These are phyloP conservation scores for Pseudogymnoascus sp. DNA, from an alignment of 2,329 filamentous ascomycete species.

Conservation along the genomic window DNA sequence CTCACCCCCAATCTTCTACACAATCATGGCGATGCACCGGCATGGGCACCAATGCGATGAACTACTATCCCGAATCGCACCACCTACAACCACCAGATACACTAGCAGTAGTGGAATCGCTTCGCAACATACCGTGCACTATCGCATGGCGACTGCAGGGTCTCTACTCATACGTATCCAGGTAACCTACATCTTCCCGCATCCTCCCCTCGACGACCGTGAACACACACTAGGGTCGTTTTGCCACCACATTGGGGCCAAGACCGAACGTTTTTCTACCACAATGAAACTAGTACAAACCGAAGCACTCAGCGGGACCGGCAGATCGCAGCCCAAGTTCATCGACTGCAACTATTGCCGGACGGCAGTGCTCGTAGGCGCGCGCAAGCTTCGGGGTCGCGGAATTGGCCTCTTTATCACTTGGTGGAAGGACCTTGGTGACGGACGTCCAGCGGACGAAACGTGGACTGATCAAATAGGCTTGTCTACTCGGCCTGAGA, in stretches of 20 bases:
- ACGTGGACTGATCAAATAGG: no score
- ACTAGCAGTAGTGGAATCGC: not conserved
- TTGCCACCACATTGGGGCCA: not conserved
- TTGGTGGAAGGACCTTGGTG: not conserved
- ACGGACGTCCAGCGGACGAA: not conserved
- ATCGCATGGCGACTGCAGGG: not conserved
- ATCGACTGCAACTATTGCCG: no score
- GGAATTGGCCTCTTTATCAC: not conserved
- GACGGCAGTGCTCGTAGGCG: not conserved
- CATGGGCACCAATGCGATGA: not conserved
- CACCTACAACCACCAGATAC: not conserved
- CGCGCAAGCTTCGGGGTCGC: not conserved
- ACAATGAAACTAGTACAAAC: not conserved
- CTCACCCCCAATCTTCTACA: not conserved
- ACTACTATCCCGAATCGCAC: not conserved
- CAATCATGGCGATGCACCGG: not conserved
- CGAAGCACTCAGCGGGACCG: not conserved
- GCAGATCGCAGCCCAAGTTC: not conserved
- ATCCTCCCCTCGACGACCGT: not conserved
- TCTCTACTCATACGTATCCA: not conserved
- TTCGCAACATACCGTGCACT: not conserved
- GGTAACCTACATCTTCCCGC: not conserved
- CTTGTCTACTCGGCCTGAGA: no score
- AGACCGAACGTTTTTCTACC: not conserved
- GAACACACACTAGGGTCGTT: not conserved